A percentile compares a stretch with the other conserved stretches of the same genome.
These are phyloP conservation scores for Pseudogymnoascus verrucosus DNA, from an alignment of 2,329 filamentous ascomycete genomes.

Conservation along the genomic window DNA sequence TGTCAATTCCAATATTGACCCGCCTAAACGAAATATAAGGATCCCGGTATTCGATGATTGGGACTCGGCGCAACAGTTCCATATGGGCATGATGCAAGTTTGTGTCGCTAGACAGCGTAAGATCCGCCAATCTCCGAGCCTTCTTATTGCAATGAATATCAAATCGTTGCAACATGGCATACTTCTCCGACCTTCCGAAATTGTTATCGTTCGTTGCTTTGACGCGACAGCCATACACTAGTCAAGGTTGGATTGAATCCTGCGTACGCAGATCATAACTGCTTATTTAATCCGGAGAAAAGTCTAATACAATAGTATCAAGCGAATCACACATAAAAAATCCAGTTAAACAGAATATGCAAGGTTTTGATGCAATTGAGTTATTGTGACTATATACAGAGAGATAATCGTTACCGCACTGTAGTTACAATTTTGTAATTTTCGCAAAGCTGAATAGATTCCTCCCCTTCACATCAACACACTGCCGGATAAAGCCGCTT, in stretches of 20 bases:
- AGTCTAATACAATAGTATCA: background rate
- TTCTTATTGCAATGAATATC: background rate
- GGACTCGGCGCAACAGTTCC: background rate
- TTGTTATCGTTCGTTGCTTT: background rate
- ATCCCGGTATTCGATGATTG: background rate
- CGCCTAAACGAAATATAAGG: background rate
- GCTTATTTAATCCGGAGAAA: background rate
- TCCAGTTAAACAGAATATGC: background rate
- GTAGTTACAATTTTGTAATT: constrained; percentile 14
- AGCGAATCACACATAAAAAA: background rate
- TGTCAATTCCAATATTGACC: background rate
- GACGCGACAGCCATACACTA: background rate
- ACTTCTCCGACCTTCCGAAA: background rate
- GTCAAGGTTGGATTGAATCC: background rate
- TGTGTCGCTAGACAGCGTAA: background rate
- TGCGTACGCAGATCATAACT: background rate
- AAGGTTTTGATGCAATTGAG: background rate
- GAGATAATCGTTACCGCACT: background rate
- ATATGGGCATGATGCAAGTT: background rate
- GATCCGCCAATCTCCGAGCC: background rate
- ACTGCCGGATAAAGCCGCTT: constrained; percentile 35
- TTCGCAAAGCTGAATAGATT: constrained; percentile 31
- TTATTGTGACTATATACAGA: background rate
- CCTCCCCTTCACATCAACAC: constrained; percentile 24
- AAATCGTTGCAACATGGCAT: background rate